Conservation (phyloP, 2,329 filamentous ascomycete species). For the Beauveria scarabaeidicola region DNA sequence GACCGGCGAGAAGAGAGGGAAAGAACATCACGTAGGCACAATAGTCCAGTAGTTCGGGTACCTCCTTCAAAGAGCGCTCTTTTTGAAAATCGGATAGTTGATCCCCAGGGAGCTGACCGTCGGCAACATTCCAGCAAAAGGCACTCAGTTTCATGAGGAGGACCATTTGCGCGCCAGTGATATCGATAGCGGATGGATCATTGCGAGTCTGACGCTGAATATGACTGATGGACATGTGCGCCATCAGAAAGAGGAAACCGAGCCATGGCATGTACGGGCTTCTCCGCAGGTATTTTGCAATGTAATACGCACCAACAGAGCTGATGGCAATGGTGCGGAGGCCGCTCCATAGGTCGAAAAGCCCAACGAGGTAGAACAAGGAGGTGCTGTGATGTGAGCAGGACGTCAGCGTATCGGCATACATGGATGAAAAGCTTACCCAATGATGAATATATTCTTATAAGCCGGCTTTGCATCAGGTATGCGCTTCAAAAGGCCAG, state of each 20-base stretch:
- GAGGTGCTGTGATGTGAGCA: slow-evolving; percentile 47
- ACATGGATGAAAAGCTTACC: slow-evolving; percentile 34
- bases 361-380: slow-evolving; percentile 83
- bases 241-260: slow-evolving; percentile 88
- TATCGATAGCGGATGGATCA: slow-evolving; percentile 63
- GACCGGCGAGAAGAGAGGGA: slow-evolving; percentile 79
- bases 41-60: slow-evolving; percentile 75
- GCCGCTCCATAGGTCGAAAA: slow-evolving; percentile 89
- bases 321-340: slow-evolving; percentile 72
- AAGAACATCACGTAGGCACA: slow-evolving; percentile 93
- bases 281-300: slow-evolving; percentile 67
- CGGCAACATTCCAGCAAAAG: slow-evolving; percentile 97
- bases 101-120: slow-evolving; percentile 70
- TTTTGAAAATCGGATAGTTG: slow-evolving; percentile 83
- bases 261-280: slow-evolving; percentile 98
- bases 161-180: slow-evolving; percentile 96
- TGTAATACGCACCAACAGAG: slow-evolving; percentile 69
- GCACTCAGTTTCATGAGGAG: slow-evolving; percentile 94
- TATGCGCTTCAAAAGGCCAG: slow-evolving; percentile 78
- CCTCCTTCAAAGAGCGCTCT: slow-evolving; percentile 63
- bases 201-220: slow-evolving; percentile 68
- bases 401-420: neutral
- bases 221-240: slow-evolving; percentile 87
- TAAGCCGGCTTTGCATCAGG: slow-evolving; percentile 74
- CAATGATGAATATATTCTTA: slow-evolving; percentile 84